Base-by-base conservation (phyloP, 176 grass and related monocot genomes). In the Dactylis glomerata region DNA sequence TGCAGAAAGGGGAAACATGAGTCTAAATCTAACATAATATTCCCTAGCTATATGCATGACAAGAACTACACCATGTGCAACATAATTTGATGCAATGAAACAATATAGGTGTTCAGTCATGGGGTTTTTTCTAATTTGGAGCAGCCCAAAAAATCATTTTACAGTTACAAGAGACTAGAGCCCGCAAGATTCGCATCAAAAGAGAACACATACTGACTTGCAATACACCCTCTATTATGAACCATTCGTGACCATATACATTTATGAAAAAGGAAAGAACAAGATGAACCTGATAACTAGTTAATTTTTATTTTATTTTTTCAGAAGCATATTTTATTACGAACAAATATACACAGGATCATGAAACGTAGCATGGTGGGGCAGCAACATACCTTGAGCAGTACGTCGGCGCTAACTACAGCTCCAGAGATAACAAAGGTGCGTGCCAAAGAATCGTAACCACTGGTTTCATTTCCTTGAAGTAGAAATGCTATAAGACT, bases 381-480 rank as follows among this genome's bases (percentile, higher is more conserved):
- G 24, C 23, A 72, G 50, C 22, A 86, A 37, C 15, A 75, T 88
- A 99, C 97, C 93, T 96, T 99, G 24, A 99, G 90, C 77, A 99
- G 89, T 62, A 95, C 84, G 86, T 99, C 97, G 36, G 97, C 91
- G 84, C 85, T 80, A 92, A 99, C 86, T 36, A 96, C 94, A 77
- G 91, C 93, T 52, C 93, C 93, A 64, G 97, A 94, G 55, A 94
- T 85, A 23, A 94, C 90, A 91, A 96, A 99, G 32, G 97, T 99
- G 8, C 90, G 89, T 26, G 88, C 92, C 78, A 99, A 86, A 90
- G 94, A 90, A 23, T 99, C 97, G 37, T 94, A 80, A 26, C 93
- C 97, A 77, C 84, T 85, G 10, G 93, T 82, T 86, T 99, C 82
- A 88, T 99, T 96, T 94, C 97, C 97, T 94, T 99, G 93, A 81